Base-by-base conservation (phyloP, 2,329 filamentous ascomycete species). In the Sordariomycetes sp. region DNA sequence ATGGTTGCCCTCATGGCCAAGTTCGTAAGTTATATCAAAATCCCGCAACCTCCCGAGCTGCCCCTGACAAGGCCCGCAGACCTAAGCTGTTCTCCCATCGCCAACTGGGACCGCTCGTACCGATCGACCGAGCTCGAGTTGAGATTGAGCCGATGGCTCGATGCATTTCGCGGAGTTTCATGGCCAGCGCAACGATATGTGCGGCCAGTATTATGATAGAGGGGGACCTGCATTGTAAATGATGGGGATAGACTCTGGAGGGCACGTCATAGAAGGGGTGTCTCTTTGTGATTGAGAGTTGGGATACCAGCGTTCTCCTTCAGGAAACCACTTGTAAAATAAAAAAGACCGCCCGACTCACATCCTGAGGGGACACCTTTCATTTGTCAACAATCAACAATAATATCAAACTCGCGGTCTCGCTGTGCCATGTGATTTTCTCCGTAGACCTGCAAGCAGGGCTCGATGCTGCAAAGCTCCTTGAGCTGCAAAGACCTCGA, bases 1-100 rank as follows among this genome's bases (percentile, higher is more conserved):
- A 87, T 87, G 82, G 77, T 87, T 86, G 82, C 82, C 72, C 84
- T 87, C 73, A 87, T 87, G 82, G 83, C 82, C 81, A 87, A 87
- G 75, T 85, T 83, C 71, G 79, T 85, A 75, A 55, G 73, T 77
- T 12, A 11, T 17, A 7, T 9, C 32, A 32, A 36, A 35, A 32
- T 25, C 26, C 24, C 29, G 25, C 24, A 26, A 29, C n/a, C n/a
- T n/a, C n/a, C n/a, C n/a, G n/a, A n/a, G n/a, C n/a, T n/a, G n/a
- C n/a, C 11, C 15, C 28, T 23, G 14, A 14, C 27, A 12, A 17
- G 11, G 4, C 9, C 15, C 8, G 9, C 33, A 61, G 58, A 61
- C 58, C 42, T 61, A 59, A 60, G 50, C 47, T 47, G 42, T 46
- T 47, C 50, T 47, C 44, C 19, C 19, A 36, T 20, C 20, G 14